A percentile compares a stretch with the other conserved stretches of the same genome.
These are phyloP conservation scores for Candida sanyaensis DNA, from an alignment of 1,139 yeast genomes.

Conservation along the genomic window DNA sequence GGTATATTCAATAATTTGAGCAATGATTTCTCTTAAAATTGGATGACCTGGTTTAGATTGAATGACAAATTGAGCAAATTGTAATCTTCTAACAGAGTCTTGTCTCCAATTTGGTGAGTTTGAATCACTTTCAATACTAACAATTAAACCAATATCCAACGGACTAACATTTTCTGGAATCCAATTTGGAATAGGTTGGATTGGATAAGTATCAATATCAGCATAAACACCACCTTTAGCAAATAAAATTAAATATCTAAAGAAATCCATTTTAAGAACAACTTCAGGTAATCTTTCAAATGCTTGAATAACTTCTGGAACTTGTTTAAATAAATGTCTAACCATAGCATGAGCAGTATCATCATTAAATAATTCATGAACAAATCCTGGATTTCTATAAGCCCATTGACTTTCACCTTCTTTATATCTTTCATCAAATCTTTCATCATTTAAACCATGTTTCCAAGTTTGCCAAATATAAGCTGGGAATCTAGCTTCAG, in stretches of 20 bases:
- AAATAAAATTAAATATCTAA: constrained; percentile 49
- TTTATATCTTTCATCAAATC: constrained; percentile 57
- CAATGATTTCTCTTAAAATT: constrained; percentile 53
- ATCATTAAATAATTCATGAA: constrained; percentile 51
- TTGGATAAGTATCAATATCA: constrained; percentile 52
- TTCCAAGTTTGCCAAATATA: constrained; percentile 83
- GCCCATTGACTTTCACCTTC: constrained; percentile 69
- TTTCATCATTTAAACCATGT: constrained; percentile 66
- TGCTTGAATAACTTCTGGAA: constrained; percentile 51
- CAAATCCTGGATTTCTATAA: constrained; percentile 50
- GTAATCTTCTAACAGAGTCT: constrained; percentile 40
- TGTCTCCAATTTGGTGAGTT: constrained; percentile 45
- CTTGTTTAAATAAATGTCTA: constrained; percentile 40
- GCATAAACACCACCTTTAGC: constrained; percentile 59
- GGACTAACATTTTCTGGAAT: constrained; percentile 53
- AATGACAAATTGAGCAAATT: constrained; percentile 48
- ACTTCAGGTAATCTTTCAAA: constrained; percentile 51
- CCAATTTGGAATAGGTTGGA: constrained; percentile 54
- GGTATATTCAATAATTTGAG: constrained; percentile 54
- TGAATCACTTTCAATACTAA: constrained; percentile 44
- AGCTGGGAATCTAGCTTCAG: constrained; percentile 69
- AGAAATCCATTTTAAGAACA: constrained; percentile 51
- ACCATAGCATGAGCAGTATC: constrained; percentile 48
- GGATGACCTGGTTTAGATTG: constrained; percentile 58
- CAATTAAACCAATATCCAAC: constrained; percentile 48